These are phyloP conservation scores for Arthrobotrys conoides DNA, from an alignment of 2,329 filamentous ascomycete genomes.

Conservation along the genomic window DNA sequence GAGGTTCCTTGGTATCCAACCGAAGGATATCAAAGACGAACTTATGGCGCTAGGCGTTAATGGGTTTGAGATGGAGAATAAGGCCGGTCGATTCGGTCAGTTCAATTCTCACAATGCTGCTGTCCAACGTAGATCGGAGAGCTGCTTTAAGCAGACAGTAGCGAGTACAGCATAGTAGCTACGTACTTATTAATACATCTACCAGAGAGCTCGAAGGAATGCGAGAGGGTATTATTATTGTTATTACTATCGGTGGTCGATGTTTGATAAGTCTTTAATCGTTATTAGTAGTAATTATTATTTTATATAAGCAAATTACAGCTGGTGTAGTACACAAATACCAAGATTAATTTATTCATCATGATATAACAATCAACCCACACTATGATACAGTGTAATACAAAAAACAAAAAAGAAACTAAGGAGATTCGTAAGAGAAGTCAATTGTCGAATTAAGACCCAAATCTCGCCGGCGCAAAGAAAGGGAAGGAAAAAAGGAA, in stretches of 20 bases:
- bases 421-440: slow-evolving; percentile 14
- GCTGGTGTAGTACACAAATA: neutral
- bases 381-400: slow-evolving; percentile 25
- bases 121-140: neutral
- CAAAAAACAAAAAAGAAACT: neutral
- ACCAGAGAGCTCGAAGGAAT: too few species aligned
- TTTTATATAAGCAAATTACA: neutral
- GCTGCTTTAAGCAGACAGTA: neutral
- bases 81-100: neutral
- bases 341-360: slow-evolving; percentile 2
- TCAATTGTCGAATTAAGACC: slow-evolving; percentile 9
- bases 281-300: too few species aligned
- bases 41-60: neutral
- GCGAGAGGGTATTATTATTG: too few species aligned
- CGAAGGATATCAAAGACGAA: neutral
- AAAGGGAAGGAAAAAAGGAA: neutral
- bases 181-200: neutral
- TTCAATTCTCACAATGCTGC: neutral
- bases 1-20: slow-evolving; percentile 1
- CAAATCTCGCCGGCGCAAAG: neutral
- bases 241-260: neutral
- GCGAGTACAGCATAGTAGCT: neutral
- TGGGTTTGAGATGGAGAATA: neutral
- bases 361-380: slow-evolving; percentile 14
- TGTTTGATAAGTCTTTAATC: too few species aligned